These are phyloP conservation scores for Solanum piurae DNA, from an alignment of 257 asterid genomes.

Conservation along the genomic window DNA sequence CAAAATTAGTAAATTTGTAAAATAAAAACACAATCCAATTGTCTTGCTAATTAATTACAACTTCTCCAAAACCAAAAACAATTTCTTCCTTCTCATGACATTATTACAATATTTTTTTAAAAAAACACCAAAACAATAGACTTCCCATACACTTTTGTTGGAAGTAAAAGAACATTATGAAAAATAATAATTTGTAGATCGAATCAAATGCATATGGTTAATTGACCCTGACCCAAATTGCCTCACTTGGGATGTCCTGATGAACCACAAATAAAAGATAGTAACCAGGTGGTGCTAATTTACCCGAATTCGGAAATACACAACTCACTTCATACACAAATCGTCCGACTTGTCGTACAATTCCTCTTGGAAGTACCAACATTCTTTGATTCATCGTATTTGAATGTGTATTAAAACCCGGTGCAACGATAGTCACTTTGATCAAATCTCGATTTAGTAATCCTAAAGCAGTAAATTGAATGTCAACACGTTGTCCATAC, in stretches of 20 bases:
- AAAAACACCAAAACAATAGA: neutral
- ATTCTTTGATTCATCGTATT: constrained; percentile 39
- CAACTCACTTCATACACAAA: constrained; percentile 5
- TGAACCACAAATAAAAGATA: constrained; percentile 26
- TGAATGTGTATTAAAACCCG: constrained; percentile 28
- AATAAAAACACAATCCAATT: neutral
- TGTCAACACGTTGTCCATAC: neutral
- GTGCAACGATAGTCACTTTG: constrained; percentile 22
- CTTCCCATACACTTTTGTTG: neutral
- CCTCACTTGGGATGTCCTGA: constrained; percentile 29
- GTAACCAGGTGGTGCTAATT: constrained; percentile 24
- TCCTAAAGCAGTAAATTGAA: constrained; percentile 2
- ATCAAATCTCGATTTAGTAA: neutral
- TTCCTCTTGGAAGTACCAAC: neutral
- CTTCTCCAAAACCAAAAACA: neutral
- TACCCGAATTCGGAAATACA: neutral
- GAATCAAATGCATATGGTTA: neutral
- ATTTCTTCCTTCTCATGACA: neutral
- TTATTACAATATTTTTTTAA: neutral
- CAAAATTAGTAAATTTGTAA: neutral
- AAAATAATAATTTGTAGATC: neutral
- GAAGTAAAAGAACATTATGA: neutral
- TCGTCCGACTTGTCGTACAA: constrained; percentile 1
- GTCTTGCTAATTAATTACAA: neutral
- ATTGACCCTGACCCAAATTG: constrained; percentile 27